Base-by-base conservation (phyloP, 768 basidiomycete species). In the Trametes cingulata region DNA sequence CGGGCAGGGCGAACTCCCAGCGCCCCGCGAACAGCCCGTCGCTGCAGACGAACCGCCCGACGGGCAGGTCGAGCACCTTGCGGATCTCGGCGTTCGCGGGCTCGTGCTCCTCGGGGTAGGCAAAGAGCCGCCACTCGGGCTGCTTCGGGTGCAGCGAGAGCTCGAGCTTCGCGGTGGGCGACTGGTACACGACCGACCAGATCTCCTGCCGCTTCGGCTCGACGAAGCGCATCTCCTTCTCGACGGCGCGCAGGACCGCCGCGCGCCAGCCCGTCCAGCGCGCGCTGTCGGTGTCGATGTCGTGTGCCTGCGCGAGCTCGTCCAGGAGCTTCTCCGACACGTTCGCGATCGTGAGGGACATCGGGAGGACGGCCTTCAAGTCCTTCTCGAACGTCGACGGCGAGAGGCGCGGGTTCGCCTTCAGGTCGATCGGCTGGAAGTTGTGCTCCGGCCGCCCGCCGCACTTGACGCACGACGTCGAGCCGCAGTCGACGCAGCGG, bases 371-470 rank as follows among this genome's bases (percentile, higher is more conserved):
- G 1, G 87, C 82, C 71, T 93, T 95, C 54, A 96, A 79, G 62
- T 83, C 79, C 68, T 82, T 83, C n/a, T 86, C 83, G 70, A 96
- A 97, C 9, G 80, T 77, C 13, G 81, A 78, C 1, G 95, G 95
- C 5, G 81, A 76, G 9, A 91, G 70, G n/a, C 95, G 87, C 17
- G 82, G 78, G 47, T 83, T 70, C 10, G 74, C 68, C 5, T 68
- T 72, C 25, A 82, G 65, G 63, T 88, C 83, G 52, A 91, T 82
- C 0, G 77, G 73, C 19, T 72, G 69, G 63, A 85, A 85, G 64
- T 87, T 89, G 72, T 98, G 95, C 66, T 95, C 91, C 0, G 95
- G 95, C 65, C 93, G 86, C 25, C 93, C 94, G 41, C 91, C 91
- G 69, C 94, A 96, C 70, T 87, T 88, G 64, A 82, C 80, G 76